Base-by-base conservation (phyloP, 257 asterid species). In the Scutellaria barbata region DNA sequence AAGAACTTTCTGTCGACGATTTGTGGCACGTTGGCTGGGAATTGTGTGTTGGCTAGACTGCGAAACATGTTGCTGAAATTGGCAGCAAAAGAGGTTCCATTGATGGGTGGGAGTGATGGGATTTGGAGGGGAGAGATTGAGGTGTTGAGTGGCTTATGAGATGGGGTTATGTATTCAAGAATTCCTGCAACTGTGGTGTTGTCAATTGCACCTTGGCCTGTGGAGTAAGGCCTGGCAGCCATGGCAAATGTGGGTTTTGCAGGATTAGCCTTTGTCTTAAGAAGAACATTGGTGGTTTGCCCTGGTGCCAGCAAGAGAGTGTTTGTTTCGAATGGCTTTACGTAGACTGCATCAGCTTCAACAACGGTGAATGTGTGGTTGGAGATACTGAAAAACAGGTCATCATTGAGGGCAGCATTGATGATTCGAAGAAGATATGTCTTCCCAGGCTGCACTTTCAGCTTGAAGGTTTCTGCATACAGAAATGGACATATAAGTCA, bases 391-490 rank as follows among this genome's bases (percentile, higher is more conserved):
- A 88, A 88, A 76, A 90, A 88, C 2, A 90, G 92, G 0, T 88
- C 95, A 13, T 88, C 96, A 45, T 90, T 88, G 73, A 90, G 87
- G 20, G 95, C 96, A 77, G 88, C 95, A n/a, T 86, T 90, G 85
- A 89, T 87, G 47, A 89, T 18, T 0, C 96, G 86, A 7, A 90
- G 88, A 5, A 90, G 77, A 66, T 90, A 88, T 2, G 92, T 84
- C 72, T 86, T 88, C 17, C 87, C 88, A 0, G 88, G 83, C 77
- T 77, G 81, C 72, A 84, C 95, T 76, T 77, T 88, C 63, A 85
- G 79, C 79, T 80, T 86, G 61, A 79, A 88, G 2, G 90, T 86
- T 7, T 82, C 95, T 88, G 81, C 76, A 72, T n/a, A 12, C 35
- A 30, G 35, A 30, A 2, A 2, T 30, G 35, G 35, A 30, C 5